Evolutionary conservation across 768 basidiomycete species (phyloP), one percentile per base, ranked within the genome.

Genomic region (Chlorophyllum brunneum): DNA sequence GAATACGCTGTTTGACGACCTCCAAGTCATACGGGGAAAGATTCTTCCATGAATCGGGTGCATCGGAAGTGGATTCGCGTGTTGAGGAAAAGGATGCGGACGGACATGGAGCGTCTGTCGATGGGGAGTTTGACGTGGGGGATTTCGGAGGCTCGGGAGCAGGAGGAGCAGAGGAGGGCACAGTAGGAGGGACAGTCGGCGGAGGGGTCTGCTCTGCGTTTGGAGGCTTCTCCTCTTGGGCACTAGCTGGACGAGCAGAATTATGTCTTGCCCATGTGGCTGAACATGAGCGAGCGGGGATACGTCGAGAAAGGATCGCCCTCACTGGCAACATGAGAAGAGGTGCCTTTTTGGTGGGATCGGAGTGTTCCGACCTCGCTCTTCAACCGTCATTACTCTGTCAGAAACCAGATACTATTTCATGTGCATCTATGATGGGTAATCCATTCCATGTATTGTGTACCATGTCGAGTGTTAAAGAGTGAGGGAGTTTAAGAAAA

Each of bases 1-100:
- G 71, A 51, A 75, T 57, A n/a, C 68, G 72, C 42, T 67, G 63
- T 54, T 71, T 73, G 10, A 73, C 63, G 10, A 61, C 59, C 33
- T 72, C 70, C 51, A 80, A 52, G 41, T 73, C 62, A 39, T 70
- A 62, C 7, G 61, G 34, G 24, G 60, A 42, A 23, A 55, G 43
- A 9, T 41, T 24, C 18, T 37, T 42, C 40, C 26, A 26, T 11
- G 39, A 55, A 4, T 31, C 36, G 13, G 40, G 48, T 16, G 31
- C 30, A 26, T 43, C 26, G 23, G 41, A 26, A 34, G 16, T 23
- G 34, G 48, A 34, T 7, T 41, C 33, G 20, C 9, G 9, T 37
- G 31, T 40, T 20, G 48, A 36, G 5, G 40, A 26, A 22, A 38
- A 27, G 15, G 31, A 29, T 9, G 36, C 30, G 3, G 27, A 18